Evolutionary conservation across 352 stramenopile species (phyloP).

Genomic region (Phytophthora palmivora): DNA sequence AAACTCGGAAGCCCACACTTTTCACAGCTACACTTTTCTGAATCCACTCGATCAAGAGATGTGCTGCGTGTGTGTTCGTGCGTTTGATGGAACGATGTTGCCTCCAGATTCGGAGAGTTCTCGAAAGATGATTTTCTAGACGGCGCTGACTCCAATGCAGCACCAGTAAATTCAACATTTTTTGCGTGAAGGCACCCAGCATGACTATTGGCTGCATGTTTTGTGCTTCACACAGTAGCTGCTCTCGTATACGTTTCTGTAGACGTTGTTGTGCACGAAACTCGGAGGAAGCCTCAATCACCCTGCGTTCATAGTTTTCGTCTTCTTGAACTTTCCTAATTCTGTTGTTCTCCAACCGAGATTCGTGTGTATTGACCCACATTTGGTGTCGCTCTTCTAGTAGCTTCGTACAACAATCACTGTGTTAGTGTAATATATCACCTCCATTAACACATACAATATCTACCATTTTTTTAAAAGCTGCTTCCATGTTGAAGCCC

Average conservation of each 20-base stretch:
- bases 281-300: slow-evolving; percentile 54
- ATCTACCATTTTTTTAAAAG: slow-evolving; percentile 56
- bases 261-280: slow-evolving; percentile 54
- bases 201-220: slow-evolving; percentile 56
- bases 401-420: slow-evolving; percentile 33
- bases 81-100: slow-evolving; percentile 44
- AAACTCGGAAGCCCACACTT: slow-evolving; percentile 60
- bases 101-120: slow-evolving; percentile 55
- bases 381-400: slow-evolving; percentile 49
- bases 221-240: slow-evolving; percentile 43
- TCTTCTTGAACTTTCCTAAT: slow-evolving; percentile 54
- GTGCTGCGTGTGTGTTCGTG: slow-evolving; percentile 39
- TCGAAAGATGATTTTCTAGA: slow-evolving; percentile 45
- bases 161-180: slow-evolving; percentile 41
- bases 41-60: slow-evolving; percentile 66
- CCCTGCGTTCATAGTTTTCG: slow-evolving; percentile 50
- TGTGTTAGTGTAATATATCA: too few relatives aligned
- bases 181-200: slow-evolving; percentile 55
- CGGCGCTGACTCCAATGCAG: slow-evolving; percentile 47
- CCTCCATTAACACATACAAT: too few relatives aligned
- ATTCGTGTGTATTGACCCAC: slow-evolving; percentile 51
- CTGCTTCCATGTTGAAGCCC: slow-evolving; percentile 65
- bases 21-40: slow-evolving; percentile 69
- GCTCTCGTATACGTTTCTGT: slow-evolving; percentile 43
- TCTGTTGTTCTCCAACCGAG: slow-evolving; percentile 36